These are phyloP conservation scores for Sutorius australiensis DNA, from an alignment of 768 basidiomycete genomes.

Conservation along the genomic window DNA sequence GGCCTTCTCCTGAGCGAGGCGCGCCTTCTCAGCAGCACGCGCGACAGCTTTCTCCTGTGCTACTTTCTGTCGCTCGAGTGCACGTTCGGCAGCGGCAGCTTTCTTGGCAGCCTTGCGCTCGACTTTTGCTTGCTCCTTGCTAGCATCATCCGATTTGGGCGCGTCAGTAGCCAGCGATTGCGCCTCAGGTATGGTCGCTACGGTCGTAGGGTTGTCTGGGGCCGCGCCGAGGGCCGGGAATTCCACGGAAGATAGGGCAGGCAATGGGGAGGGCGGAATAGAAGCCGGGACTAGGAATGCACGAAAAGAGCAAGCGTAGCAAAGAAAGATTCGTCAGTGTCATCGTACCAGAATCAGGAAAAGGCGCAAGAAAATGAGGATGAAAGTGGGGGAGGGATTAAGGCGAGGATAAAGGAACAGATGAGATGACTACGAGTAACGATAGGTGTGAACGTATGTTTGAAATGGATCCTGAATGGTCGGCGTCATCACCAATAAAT, in stretches of 20 bases:
- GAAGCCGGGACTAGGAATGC: slow-evolving; percentile 34
- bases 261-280: slow-evolving; percentile 40
- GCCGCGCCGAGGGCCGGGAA: slow-evolving; percentile 60
- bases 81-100: slow-evolving; percentile 57
- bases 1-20: slow-evolving; percentile 50
- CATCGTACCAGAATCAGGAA: slow-evolving; percentile 39
- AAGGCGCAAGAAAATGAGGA: slow-evolving; percentile 36
- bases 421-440: slow-evolving; percentile 6
- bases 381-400: slow-evolving; percentile 40
- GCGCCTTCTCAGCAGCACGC: slow-evolving; percentile 50
- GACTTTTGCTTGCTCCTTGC: slow-evolving; percentile 51
- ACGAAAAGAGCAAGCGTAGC: slow-evolving; percentile 18
- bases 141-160: slow-evolving; percentile 32
- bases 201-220: slow-evolving; percentile 8
- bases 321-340: slow-evolving; percentile 40
- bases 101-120: slow-evolving; percentile 65
- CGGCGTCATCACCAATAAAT: slow-evolving; percentile 22
- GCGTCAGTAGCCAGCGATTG: slow-evolving; percentile 12
- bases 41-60: slow-evolving; percentile 57
- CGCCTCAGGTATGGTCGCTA: slow-evolving; percentile 20
- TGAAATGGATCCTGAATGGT: slow-evolving; percentile 11
- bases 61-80: slow-evolving; percentile 53
- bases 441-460: slow-evolving; percentile 6
- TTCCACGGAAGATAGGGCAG: slow-evolving; percentile 60
- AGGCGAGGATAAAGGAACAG: slow-evolving; percentile 12